phyloP scores from a whole-genome alignment of 2,329 filamentous ascomycete genomes.

The Cryphonectria radicalis region DNA sequence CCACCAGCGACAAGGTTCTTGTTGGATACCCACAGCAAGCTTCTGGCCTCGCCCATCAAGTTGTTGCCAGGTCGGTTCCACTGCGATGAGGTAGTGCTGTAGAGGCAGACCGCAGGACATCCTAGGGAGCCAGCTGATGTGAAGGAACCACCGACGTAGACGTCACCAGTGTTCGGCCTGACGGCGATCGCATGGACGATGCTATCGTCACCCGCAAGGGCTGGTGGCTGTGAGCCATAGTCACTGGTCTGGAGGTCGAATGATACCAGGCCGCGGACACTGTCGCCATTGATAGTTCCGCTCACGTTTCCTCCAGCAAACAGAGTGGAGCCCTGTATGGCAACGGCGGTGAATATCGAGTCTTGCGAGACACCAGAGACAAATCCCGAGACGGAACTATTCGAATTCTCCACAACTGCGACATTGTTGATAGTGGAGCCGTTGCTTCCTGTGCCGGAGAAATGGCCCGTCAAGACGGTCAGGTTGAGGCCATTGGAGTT shows the following conservation, averaged over 20 bases:
- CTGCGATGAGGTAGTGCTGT: conserved; percentile 69
- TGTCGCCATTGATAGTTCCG: conserved; percentile 66
- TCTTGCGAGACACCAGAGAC: conserved; percentile 66
- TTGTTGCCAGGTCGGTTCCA: conserved; percentile 81
- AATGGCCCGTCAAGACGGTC: conserved; percentile 87
- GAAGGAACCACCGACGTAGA: conserved; percentile 89
- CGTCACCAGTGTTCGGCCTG: conserved; percentile 69
- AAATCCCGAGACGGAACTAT: conserved; percentile 69
- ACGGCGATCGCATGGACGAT: conserved; percentile 78
- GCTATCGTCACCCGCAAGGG: conserved; percentile 70
- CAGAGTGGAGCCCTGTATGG: conserved; percentile 67
- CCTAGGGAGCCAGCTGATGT: conserved; percentile 79
- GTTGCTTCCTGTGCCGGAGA: conserved; percentile 70
- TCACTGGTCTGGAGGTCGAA: conserved; percentile 73
- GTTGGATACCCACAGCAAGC: conserved; percentile 76
- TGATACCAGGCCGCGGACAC: conserved; percentile 74
- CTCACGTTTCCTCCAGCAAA: conserved; percentile 83
- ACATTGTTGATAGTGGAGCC: conserved; percentile 79
- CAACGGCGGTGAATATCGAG: conserved; percentile 77
- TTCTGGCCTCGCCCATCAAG: conserved; percentile 70
- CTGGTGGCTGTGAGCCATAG: conserved; percentile 74
- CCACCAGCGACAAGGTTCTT: conserved; percentile 78
- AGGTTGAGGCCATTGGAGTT: conserved; percentile 71
- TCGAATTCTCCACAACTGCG: conserved; percentile 77
- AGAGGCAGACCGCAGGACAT: conserved; percentile 83